Evolutionary conservation across 2,329 filamentous ascomycete species (phyloP).

Genomic region (Xylaria multiplex): DNA sequence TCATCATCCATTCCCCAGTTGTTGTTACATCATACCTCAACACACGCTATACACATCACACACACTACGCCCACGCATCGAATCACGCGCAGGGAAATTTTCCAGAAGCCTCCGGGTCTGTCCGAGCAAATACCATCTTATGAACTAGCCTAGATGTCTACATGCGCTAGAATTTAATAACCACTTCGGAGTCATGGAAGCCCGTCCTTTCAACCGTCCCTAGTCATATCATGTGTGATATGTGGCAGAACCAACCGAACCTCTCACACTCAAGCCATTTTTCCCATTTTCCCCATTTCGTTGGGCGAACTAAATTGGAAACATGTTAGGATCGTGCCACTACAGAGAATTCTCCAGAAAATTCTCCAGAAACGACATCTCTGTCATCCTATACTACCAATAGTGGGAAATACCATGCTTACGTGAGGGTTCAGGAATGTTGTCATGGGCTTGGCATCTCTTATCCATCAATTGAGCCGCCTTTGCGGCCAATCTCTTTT

Average conservation of each 20-base stretch:
- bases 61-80: background rate
- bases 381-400: background rate
- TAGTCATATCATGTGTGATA: constrained; percentile 4
- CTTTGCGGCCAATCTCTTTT: background rate
- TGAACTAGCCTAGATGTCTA: background rate
- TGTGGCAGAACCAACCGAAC: background rate
- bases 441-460: background rate
- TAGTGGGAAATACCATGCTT: background rate
- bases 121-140: background rate
- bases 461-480: background rate
- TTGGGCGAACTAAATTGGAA: background rate
- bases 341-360: background rate
- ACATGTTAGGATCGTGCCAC: background rate
- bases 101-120: background rate
- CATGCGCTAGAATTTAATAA: background rate
- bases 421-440: constrained; percentile 11
- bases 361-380: background rate
- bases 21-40: background rate
- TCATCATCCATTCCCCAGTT: background rate
- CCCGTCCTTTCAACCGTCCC: background rate
- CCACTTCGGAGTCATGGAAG: constrained; percentile 23
- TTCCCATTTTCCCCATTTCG: background rate
- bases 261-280: background rate
- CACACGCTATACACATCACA: no score
- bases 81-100: constrained; percentile 22